Evolutionary conservation across 345 rosid species (phyloP).

Genomic region (Raphanus sativus): DNA sequence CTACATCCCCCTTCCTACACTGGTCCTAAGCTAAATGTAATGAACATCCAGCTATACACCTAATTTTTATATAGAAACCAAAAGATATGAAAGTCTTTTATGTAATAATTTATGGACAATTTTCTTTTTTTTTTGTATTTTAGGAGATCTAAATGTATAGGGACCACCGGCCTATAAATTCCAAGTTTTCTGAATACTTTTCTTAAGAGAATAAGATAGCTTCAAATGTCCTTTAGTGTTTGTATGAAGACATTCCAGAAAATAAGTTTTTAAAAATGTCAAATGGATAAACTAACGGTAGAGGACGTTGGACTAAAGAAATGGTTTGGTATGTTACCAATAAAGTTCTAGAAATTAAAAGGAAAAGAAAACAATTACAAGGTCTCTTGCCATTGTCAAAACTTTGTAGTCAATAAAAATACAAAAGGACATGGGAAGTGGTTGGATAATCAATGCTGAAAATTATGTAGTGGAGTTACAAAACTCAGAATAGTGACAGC

Average conservation of each 20-base stretch:
- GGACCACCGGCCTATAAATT: not conserved
- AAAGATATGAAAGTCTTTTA: too few relatives aligned
- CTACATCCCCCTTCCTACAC: not conserved
- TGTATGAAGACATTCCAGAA: not conserved
- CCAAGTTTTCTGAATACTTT: not conserved
- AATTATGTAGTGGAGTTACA: not conserved
- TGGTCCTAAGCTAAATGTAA: not conserved
- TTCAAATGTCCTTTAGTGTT: not conserved
- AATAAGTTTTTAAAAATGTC: not conserved
- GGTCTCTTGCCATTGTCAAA: not conserved
- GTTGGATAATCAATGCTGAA: not conserved
- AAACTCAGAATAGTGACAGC: not conserved
- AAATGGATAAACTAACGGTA: slow-evolving; percentile 11
- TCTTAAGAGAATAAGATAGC: not conserved
- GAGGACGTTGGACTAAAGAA: not conserved
- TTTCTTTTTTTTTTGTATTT: not conserved
- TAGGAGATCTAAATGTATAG: not conserved
- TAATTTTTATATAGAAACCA: too few relatives aligned
- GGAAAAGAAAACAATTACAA: not conserved
- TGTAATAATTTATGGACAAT: too few relatives aligned
- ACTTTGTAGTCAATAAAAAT: not conserved
- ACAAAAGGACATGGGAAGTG: not conserved
- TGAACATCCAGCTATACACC: not conserved
- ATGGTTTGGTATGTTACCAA: not conserved
- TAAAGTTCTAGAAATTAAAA: not conserved